Evolutionary conservation across 2,329 filamentous ascomycete species (phyloP).

Genomic region (Pseudopithomyces chartarum): DNA sequence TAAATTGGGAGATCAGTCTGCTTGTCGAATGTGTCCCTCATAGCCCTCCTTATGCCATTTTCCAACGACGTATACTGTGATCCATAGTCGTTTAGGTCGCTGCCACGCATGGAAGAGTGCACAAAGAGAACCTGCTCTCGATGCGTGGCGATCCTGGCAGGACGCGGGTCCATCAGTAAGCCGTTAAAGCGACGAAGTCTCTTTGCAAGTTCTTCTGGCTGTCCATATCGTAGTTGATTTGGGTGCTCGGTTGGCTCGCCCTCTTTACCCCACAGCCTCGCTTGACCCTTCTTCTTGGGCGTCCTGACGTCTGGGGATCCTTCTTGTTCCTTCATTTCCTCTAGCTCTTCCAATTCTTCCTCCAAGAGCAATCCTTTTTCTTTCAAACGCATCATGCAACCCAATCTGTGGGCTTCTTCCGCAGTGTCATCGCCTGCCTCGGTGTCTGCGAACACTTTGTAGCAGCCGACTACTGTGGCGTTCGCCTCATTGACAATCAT

Average conservation of each 20-base stretch:
- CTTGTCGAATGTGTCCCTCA: neutral
- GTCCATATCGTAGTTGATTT: neutral
- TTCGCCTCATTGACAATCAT: neutral
- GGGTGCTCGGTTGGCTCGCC: no score
- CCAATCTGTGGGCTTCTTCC: no score
- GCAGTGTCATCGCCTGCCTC: neutral
- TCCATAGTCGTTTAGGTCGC: neutral
- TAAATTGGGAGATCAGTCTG: neutral
- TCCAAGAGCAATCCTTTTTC: no score
- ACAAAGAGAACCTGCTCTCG: neutral
- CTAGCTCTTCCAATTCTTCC: neutral
- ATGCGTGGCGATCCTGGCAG: neutral
- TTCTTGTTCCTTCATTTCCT: neutral
- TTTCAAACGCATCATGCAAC: no score
- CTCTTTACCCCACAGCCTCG: no score
- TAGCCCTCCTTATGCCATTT: neutral
- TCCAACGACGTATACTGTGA: neutral
- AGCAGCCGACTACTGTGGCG: slow-evolving; percentile 3
- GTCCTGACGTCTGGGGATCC: neutral
- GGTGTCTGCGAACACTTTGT: slow-evolving; percentile 2
- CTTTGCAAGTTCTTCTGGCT: neutral
- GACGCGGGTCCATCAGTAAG: neutral
- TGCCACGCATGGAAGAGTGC: neutral
- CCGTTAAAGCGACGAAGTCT: slow-evolving; percentile 1
- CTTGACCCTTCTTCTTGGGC: neutral